Conservation (phyloP, 345 rosid species). For the Raphanus raphanistrum region DNA sequence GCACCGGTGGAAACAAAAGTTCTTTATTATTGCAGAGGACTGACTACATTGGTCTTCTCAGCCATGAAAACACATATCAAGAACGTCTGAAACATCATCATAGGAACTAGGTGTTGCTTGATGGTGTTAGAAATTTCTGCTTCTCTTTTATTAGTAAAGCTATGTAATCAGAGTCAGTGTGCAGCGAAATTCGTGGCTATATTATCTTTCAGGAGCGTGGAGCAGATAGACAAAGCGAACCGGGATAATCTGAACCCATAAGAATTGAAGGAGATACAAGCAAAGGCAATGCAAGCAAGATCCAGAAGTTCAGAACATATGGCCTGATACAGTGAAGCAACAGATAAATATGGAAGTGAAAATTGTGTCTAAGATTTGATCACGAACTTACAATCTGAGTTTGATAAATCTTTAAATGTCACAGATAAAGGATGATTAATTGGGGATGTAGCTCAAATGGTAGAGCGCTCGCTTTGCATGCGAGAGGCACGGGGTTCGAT, state of each 20-base stretch:
- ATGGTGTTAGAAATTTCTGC: conserved; percentile 50
- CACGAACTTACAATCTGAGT: neutral
- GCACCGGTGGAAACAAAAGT: too few species aligned
- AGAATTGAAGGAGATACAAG: conserved; percentile 95
- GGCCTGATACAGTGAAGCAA: conserved; percentile 91
- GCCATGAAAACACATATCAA: conserved; percentile 80
- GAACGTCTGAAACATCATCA: conserved; percentile 82
- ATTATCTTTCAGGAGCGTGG: conserved; percentile 56
- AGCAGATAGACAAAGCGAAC: conserved; percentile 76
- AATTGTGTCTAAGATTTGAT: neutral
- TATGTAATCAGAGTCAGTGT: neutral
- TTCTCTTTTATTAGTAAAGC: neutral
- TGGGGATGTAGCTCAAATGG: conserved; percentile 11
- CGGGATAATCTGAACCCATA: conserved; percentile 86
- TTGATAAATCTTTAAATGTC: neutral
- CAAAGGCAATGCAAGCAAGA: conserved; percentile 93
- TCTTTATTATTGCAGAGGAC: too few species aligned
- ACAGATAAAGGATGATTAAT: conserved; percentile 44
- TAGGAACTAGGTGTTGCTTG: conserved; percentile 81
- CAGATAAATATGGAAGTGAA: conserved; percentile 46
- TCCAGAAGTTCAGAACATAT: conserved; percentile 89
- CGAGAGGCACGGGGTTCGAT: conserved; percentile 14
- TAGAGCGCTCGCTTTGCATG: conserved; percentile 12
- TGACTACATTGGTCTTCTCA: too few species aligned
- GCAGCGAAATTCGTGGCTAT: too few species aligned